These are phyloP conservation scores for Hordeum pubiflorum DNA, from an alignment of 202 grass and related monocot genomes.

Conservation along the genomic window DNA sequence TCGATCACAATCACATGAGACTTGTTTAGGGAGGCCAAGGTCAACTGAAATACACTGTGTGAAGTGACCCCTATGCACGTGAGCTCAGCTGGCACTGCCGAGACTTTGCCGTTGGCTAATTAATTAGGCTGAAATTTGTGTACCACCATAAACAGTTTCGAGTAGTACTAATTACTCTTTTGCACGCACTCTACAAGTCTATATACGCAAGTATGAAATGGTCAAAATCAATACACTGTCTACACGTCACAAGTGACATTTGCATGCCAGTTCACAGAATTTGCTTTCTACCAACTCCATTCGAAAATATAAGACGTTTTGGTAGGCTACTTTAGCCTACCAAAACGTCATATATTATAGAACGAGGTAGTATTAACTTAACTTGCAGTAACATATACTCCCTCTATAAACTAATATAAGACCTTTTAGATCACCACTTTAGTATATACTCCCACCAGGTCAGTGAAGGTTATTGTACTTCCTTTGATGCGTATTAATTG, in stretches of 20 bases:
- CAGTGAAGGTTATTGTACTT: no score
- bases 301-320: no score
- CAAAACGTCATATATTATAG: no score
- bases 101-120: neutral
- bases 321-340: no score
- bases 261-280: neutral
- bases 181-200: neutral
- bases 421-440: no score
- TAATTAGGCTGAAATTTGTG: neutral
- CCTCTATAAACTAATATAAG: no score
- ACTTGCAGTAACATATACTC: no score
- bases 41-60: constrained; percentile 23
- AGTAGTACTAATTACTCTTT: neutral
- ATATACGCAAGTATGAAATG: neutral
- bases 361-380: no score
- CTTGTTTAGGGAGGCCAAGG: neutral
- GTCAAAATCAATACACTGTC: neutral
- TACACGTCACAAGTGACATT: neutral
- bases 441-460: no score
- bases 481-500: no score
- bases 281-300: neutral
- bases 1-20: neutral
- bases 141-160: neutral
- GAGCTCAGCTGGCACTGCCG: neutral
- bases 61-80: neutral